Evolutionary conservation across 2,329 filamentous ascomycete genomes (phyloP).

Genomic region (Aureobasidium sp.): DNA sequence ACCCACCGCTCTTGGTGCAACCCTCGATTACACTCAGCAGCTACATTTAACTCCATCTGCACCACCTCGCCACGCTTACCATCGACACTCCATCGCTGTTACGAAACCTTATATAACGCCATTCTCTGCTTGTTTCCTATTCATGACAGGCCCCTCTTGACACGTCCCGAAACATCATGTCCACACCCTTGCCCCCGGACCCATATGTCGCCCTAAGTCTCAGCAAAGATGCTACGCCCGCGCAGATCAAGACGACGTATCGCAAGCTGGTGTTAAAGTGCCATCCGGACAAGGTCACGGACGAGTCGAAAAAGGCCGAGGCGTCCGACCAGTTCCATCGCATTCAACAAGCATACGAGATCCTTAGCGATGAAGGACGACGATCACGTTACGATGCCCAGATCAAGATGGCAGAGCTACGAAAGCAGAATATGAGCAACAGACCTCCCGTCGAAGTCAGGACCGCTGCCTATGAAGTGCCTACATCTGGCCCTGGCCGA

Average conservation of each 20-base stretch:
- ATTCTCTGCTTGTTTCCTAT: background rate
- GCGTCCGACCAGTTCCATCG: conserved; percentile 86
- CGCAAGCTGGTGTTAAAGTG: conserved; percentile 81
- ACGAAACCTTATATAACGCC: background rate
- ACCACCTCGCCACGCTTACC: conserved; percentile 4
- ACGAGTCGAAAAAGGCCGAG: conserved; percentile 63
- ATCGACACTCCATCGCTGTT: background rate
- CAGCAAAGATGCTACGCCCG: conserved; percentile 61
- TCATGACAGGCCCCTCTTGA: background rate
- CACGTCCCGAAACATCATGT: conserved; percentile 27
- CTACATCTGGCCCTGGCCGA: conserved; percentile 26
- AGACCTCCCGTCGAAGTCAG: conserved; percentile 25
- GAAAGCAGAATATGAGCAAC: conserved; percentile 46
- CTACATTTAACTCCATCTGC: background rate
- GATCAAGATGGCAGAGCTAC: conserved; percentile 59
- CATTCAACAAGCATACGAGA: conserved; percentile 88
- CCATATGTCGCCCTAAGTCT: conserved; percentile 77
- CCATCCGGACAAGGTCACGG: conserved; percentile 54
- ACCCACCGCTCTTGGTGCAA: background rate
- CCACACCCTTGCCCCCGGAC: conserved; percentile 52
- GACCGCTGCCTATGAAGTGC: conserved; percentile 29
- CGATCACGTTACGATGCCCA: conserved; percentile 72
- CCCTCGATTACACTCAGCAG: conserved; percentile 4
- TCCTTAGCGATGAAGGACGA: conserved; percentile 70
- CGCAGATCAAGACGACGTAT: conserved; percentile 85